Percentiles rank a stretch among this genome's conserved stretches.
phyloP scores from a whole-genome alignment of 768 basidiomycete species.

The Tulasnella sp. region DNA sequence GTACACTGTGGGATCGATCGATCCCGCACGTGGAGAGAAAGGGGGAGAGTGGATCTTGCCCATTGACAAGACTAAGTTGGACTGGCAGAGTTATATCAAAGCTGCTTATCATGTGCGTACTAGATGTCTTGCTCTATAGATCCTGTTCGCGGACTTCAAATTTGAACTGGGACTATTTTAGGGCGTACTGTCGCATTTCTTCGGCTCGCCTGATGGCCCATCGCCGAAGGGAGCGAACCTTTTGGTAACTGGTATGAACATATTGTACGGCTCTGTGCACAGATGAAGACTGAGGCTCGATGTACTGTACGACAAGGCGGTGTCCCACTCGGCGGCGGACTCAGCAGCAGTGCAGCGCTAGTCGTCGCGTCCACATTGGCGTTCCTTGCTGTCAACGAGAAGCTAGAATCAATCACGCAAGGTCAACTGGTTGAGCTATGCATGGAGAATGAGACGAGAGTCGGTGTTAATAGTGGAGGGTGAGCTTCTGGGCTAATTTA shows the following conservation, averaged over 20 bases:
- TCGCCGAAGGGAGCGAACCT: constrained; percentile 54
- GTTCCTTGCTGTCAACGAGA: constrained; percentile 66
- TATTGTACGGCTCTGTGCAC: background rate
- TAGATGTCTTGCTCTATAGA: background rate
- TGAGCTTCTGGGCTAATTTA: constrained; percentile 24
- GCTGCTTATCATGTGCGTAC: constrained; percentile 65
- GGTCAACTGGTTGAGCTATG: constrained; percentile 66
- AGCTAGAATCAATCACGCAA: constrained; percentile 44
- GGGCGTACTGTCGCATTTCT: constrained; percentile 60
- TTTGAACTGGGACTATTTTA: constrained; percentile 18
- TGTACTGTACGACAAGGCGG: constrained; percentile 20
- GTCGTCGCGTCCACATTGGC: constrained; percentile 77
- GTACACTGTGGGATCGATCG: constrained; percentile 49
- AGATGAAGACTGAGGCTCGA: background rate
- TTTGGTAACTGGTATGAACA: constrained; percentile 50
- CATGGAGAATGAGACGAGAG: constrained; percentile 74
- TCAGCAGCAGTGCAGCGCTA: constrained; percentile 84
- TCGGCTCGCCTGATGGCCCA: constrained; percentile 23
- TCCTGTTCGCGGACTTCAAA: background rate
- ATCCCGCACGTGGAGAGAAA: constrained; percentile 34
- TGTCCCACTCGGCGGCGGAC: constrained; percentile 76
- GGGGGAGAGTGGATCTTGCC: constrained; percentile 50
- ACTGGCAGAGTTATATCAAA: constrained; percentile 85
- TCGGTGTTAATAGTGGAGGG: constrained; percentile 76
- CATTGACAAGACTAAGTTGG: constrained; percentile 53